phyloP scores from a whole-genome alignment of 441 rosid species.

The Adansonia madagascariensis region DNA sequence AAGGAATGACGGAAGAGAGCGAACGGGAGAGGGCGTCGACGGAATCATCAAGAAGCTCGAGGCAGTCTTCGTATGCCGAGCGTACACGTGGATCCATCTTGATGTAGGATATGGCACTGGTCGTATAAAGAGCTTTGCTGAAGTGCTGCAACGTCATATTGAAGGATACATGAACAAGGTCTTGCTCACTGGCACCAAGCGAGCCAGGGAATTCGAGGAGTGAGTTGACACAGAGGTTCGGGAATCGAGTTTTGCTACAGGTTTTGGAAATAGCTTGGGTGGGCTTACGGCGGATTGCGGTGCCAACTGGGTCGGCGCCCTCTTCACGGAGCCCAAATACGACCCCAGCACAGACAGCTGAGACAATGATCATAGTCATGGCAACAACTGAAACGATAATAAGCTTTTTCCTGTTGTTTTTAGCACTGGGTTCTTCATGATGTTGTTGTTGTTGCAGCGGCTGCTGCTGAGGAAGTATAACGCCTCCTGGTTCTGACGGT shows the following conservation, averaged over 20 bases:
- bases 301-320: constrained; percentile 25
- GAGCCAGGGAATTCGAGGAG: constrained; percentile 73
- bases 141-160: constrained; percentile 85
- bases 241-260: constrained; percentile 67
- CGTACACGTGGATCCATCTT: constrained; percentile 65
- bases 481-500: constrained; percentile 43
- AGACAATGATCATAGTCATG: constrained; percentile 49
- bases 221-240: constrained; percentile 65
- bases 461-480: constrained; percentile 6
- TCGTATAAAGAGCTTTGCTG: constrained; percentile 63
- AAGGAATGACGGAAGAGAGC: constrained; percentile 47
- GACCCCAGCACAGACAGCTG: constrained; percentile 54
- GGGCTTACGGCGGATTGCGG: constrained; percentile 47
- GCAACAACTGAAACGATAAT: constrained; percentile 51
- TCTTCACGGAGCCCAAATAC: constrained; percentile 43
- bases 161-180: constrained; percentile 85
- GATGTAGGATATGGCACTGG: constrained; percentile 52
- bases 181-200: constrained; percentile 53
- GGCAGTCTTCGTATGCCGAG: constrained; percentile 81
- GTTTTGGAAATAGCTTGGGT: constrained; percentile 67
- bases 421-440: not conserved
- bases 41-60: constrained; percentile 87
- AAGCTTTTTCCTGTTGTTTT: constrained; percentile 43
- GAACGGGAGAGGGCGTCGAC: constrained; percentile 53
- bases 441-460: too few relatives aligned